Percentiles rank a stretch among this genome's conserved stretches.
Conservation (phyloP, 495 filamentous ascomycete species). For the Thermochaetoides thermophila region DNA sequence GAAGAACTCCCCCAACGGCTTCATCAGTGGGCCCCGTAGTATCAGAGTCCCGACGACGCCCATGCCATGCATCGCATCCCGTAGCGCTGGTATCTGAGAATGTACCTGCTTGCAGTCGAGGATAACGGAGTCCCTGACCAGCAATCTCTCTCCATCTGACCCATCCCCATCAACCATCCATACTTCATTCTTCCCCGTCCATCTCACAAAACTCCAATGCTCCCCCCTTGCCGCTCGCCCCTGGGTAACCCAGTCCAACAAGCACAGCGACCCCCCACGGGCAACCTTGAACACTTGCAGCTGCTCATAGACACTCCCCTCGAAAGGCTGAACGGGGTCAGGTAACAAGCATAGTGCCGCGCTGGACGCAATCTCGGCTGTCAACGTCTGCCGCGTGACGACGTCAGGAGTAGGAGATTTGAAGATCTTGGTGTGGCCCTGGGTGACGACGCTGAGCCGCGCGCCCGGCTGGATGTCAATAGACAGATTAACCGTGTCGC, state of each 20-base stretch:
- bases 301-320: constrained; percentile 65
- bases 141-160: constrained; percentile 37
- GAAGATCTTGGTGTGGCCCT: constrained; percentile 95
- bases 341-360: constrained; percentile 81
- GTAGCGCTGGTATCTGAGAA: constrained; percentile 25
- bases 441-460: constrained; percentile 72
- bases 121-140: constrained; percentile 71
- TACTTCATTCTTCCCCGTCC: constrained; percentile 75
- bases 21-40: constrained; percentile 58
- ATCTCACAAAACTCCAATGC: constrained; percentile 65
- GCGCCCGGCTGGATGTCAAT: constrained; percentile 49
- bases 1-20: constrained; percentile 50
- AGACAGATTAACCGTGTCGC: constrained; percentile 62
- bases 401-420: constrained; percentile 44
- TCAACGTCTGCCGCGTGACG: constrained; percentile 54
- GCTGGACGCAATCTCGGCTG: constrained; percentile 42
- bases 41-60: constrained; percentile 72
- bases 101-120: constrained; percentile 40
- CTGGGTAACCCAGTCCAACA: constrained; percentile 85
- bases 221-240: constrained; percentile 81
- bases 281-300: constrained; percentile 59
- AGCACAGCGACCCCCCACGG: constrained; percentile 46
- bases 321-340: constrained; percentile 85
- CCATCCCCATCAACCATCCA: constrained; percentile 32
- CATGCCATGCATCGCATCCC: constrained; percentile 46